Percentiles rank a stretch among this genome's conserved stretches.
Evolutionary conservation across 164 flowering plant genomes (phyloP).

Genomic region (Malania oleifera): DNA sequence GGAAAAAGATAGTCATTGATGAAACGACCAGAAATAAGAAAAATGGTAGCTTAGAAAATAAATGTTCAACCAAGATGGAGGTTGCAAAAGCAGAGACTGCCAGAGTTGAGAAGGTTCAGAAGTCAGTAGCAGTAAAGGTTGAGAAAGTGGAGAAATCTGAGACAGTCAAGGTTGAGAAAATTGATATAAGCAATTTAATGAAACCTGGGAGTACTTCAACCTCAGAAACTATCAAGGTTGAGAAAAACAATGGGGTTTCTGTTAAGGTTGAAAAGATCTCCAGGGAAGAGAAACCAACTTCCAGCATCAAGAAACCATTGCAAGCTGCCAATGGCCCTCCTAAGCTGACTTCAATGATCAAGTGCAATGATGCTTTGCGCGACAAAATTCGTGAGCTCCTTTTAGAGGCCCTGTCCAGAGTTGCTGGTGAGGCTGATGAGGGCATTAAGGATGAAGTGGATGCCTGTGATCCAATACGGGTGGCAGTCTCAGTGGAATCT

Average conservation of each 20-base stretch:
- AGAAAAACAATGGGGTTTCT: slow-evolving; percentile 17
- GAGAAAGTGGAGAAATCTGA: too few relatives aligned
- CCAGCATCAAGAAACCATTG: slow-evolving; percentile 29
- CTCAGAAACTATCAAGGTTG: slow-evolving; percentile 18
- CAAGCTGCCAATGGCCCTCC: slow-evolving; percentile 41
- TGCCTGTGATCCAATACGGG: slow-evolving; percentile 65
- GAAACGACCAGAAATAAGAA: slow-evolving; percentile 59
- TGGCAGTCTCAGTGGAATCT: slow-evolving; percentile 79
- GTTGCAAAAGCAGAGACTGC: slow-evolving; percentile 18
- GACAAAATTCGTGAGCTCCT: slow-evolving; percentile 78
- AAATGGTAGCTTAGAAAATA: slow-evolving; percentile 29
- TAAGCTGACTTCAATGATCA: slow-evolving; percentile 58
- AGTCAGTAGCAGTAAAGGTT: too few relatives aligned
- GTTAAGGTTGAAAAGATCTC: slow-evolving; percentile 31
- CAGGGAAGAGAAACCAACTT: slow-evolving; percentile 32
- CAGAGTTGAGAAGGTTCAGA: too few relatives aligned
- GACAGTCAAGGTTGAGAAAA: slow-evolving; percentile 29
- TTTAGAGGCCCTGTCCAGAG: slow-evolving; percentile 67
- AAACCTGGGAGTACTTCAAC: too few relatives aligned
- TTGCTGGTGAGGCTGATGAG: slow-evolving; percentile 53
- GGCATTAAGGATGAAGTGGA: slow-evolving; percentile 43
- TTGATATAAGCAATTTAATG: too few relatives aligned
- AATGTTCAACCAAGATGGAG: slow-evolving; percentile 22
- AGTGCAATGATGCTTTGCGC: slow-evolving; percentile 62
- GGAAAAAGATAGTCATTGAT: slow-evolving; percentile 74